These are phyloP conservation scores for Pontederia crassipes DNA, from an alignment of 176 grass and related monocot genomes.

Conservation along the genomic window DNA sequence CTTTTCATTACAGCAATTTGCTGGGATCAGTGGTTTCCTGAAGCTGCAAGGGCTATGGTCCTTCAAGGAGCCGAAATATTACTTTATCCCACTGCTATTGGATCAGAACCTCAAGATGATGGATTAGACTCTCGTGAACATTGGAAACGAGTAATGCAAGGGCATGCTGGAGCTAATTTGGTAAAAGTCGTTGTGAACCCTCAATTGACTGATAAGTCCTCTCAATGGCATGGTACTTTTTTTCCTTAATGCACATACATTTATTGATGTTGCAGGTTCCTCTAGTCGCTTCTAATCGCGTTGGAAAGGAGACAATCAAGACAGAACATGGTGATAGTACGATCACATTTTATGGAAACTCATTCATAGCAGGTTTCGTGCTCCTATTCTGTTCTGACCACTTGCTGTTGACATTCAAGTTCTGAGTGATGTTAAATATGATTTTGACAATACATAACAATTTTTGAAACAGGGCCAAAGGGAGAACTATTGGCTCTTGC, in stretches of 20 bases:
- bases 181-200: constrained; percentile 25
- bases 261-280: constrained; percentile 53
- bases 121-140: constrained; percentile 67
- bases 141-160: constrained; percentile 98
- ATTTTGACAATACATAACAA: neutral
- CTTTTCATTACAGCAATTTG: constrained; percentile 52
- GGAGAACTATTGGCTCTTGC: constrained; percentile 81
- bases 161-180: constrained; percentile 91
- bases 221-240: neutral
- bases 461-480: constrained; percentile 36
- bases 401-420: neutral
- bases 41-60: constrained; percentile 80
- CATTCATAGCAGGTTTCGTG: constrained; percentile 67
- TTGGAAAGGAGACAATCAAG: constrained; percentile 72
- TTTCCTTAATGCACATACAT: neutral
- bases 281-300: constrained; percentile 75
- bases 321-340: constrained; percentile 81
- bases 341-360: constrained; percentile 78
- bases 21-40: constrained; percentile 97
- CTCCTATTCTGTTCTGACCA: too few relatives aligned
- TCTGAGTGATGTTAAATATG: constrained; percentile 6
- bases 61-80: constrained; percentile 76
- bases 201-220: neutral
- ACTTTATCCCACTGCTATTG: constrained; percentile 85
- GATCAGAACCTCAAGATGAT: constrained; percentile 83